Evolutionary conservation across 2,329 filamentous ascomycete genomes (phyloP).

Genomic region (Curvularia eragrostidis): DNA sequence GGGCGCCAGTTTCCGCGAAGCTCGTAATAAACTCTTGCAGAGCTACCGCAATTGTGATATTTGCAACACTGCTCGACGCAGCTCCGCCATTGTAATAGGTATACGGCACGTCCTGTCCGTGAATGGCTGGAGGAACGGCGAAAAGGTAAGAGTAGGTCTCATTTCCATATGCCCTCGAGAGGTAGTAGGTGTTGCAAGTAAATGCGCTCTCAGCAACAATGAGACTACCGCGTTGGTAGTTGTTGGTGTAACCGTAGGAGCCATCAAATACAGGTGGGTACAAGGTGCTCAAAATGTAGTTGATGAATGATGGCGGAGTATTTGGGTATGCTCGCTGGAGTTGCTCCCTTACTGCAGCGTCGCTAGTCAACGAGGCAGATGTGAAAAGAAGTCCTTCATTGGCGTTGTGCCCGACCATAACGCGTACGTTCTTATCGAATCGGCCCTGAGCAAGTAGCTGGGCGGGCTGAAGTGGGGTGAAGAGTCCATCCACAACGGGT

Average conservation of each 20-base stretch:
- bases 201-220: slow-evolving; percentile 56
- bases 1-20: slow-evolving; percentile 51
- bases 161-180: slow-evolving; percentile 57
- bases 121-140: slow-evolving; percentile 59
- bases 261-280: slow-evolving; percentile 61
- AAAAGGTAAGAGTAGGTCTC: slow-evolving; percentile 62
- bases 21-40: slow-evolving; percentile 56
- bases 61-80: slow-evolving; percentile 25
- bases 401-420: slow-evolving; percentile 54
- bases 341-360: slow-evolving; percentile 36
- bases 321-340: slow-evolving; percentile 39
- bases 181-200: slow-evolving; percentile 61
- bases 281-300: slow-evolving; percentile 54
- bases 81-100: slow-evolving; percentile 58
- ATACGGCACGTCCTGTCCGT: slow-evolving; percentile 61
- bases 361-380: slow-evolving; percentile 45
- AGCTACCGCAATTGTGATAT: slow-evolving; percentile 50
- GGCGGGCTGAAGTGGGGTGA: slow-evolving; percentile 41
- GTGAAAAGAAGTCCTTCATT: slow-evolving; percentile 57
- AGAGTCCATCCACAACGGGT: slow-evolving; percentile 45
- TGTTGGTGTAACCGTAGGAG: slow-evolving; percentile 54
- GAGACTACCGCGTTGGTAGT: slow-evolving; percentile 53
- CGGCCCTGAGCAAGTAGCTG: slow-evolving; percentile 47
- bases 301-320: slow-evolving; percentile 40
- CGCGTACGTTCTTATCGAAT: slow-evolving; percentile 45